Percentiles rank a stretch among this genome's conserved stretches.
Evolutionary conservation across 1,284 basidiomycete genomes (phyloP).

Genomic region (Salmacisia buchloeana): DNA sequence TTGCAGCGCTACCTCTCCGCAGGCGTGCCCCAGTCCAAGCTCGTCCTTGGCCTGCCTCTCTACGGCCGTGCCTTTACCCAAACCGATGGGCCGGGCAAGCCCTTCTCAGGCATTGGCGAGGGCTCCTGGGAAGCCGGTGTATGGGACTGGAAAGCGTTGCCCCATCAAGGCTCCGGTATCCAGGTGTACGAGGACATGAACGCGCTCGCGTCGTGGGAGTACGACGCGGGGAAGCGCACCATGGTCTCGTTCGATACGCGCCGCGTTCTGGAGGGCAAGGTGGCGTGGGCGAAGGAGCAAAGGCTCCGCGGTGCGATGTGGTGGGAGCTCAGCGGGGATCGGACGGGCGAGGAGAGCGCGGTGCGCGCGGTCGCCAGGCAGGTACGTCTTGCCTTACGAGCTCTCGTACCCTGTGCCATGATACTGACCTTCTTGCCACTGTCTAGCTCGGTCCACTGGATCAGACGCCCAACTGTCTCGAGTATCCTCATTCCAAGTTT

Average conservation of each 20-base stretch:
- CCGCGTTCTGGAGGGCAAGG: slow-evolving; percentile 65
- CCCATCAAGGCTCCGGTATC: not conserved
- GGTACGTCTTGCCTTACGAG: not conserved
- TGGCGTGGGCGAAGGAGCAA: slow-evolving; percentile 66
- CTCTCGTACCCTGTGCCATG: not conserved
- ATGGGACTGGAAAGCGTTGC: slow-evolving; percentile 65
- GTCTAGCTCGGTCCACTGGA: slow-evolving; percentile 39
- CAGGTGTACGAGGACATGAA: slow-evolving; percentile 54
- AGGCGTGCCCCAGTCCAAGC: slow-evolving; percentile 68
- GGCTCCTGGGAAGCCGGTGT: slow-evolving; percentile 61
- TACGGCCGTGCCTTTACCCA: slow-evolving; percentile 71
- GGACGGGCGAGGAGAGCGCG: slow-evolving; percentile 2
- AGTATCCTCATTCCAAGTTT: slow-evolving; percentile 53
- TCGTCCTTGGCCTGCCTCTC: slow-evolving; percentile 63
- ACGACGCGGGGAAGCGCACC: slow-evolving; percentile 64
- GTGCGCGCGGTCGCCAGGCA: slow-evolving; percentile 1
- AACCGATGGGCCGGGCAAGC: slow-evolving; percentile 66
- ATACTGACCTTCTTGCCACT: not conserved
- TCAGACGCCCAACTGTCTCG: slow-evolving; percentile 66
- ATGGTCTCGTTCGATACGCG: slow-evolving; percentile 76
- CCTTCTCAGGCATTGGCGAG: slow-evolving; percentile 72
- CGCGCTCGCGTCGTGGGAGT: slow-evolving; percentile 68
- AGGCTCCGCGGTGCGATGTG: slow-evolving; percentile 73
- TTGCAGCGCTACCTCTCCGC: slow-evolving; percentile 63
- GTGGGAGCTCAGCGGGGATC: slow-evolving; percentile 52